Conservation (phyloP, 306 rosid species). For the Lotus japonicus region DNA sequence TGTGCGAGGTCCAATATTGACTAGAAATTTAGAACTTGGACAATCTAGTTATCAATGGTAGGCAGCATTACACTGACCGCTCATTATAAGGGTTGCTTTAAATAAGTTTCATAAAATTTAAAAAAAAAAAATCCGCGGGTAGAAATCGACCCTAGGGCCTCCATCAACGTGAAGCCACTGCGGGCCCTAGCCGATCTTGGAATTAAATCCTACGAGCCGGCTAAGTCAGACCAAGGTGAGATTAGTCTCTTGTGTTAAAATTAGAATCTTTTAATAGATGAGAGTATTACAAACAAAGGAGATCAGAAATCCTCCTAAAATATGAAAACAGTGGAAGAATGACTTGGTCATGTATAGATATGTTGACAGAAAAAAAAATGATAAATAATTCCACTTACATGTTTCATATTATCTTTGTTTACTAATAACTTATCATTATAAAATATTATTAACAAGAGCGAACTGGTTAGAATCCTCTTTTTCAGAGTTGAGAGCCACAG, state of each 20-base stretch:
- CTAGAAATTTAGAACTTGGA: background rate
- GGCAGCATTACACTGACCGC: background rate
- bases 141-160: no score
- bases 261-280: background rate
- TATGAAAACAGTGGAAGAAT: background rate
- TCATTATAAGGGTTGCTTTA: no score
- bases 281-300: slow-evolving; percentile 7
- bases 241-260: no score
- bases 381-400: background rate
- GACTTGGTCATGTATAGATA: background rate
- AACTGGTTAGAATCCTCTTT: background rate
- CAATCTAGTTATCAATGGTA: background rate
- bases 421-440: background rate
- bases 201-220: no score
- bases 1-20: no score
- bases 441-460: background rate
- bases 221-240: no score
- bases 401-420: background rate
- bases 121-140: no score
- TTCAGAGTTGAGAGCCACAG: background rate
- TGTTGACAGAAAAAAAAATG: background rate
- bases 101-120: no score
- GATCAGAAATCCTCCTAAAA: background rate
- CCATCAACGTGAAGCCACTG: no score
- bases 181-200: no score